Base-by-base conservation (phyloP, 179 eudicot species). In the Spergularia azorica region DNA sequence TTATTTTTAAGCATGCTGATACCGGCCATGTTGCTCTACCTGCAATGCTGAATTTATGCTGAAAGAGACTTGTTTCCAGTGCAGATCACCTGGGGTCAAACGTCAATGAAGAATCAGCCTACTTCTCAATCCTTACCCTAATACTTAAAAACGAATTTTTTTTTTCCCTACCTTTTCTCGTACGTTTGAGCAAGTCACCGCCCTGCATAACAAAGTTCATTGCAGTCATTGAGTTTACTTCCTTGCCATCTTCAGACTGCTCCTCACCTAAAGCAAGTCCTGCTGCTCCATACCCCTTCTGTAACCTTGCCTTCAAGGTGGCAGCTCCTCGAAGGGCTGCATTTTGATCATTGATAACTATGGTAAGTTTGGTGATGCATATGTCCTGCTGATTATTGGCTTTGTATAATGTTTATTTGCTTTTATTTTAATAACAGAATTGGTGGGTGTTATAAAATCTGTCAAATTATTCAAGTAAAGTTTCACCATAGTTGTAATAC, bases 291-390 rank as follows among this genome's bases (percentile, higher is more conserved):
- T 76, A 71, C 66, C 90, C 93, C 55, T 88, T 90, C 48, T 92
- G 90, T 56, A 89, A 84, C 79, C 97, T 87, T 59, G 96, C 90
- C 81, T 88, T 87, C 63, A 94, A 82, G 48, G 92, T 90, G 51
- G 97, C 91, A 26, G 96, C 98, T 70, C 91, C 97, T 77, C 97
- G 84, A 63, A 94, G 78, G 16, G 98, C 97, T 94, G 88, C 79
- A 76, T 39, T 18, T 48, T 72, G 26, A 54, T 71, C 69, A 60
- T 75, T 17, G 8, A n/a, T 17, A 41, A 32, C 15, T n/a, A 21
- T 59, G 15, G 67, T 17, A 41, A 32, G 21, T n/a, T 46, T 59
- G 15, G 67, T 69, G 38, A 57, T 32, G 5, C 41, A 18, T 66
- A 7, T 36, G 32, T 26, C 32, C 32, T 26, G 32, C 2, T 0